phyloP scores from a whole-genome alignment of 2,329 filamentous ascomycete species.

The Ustulina deusta region DNA sequence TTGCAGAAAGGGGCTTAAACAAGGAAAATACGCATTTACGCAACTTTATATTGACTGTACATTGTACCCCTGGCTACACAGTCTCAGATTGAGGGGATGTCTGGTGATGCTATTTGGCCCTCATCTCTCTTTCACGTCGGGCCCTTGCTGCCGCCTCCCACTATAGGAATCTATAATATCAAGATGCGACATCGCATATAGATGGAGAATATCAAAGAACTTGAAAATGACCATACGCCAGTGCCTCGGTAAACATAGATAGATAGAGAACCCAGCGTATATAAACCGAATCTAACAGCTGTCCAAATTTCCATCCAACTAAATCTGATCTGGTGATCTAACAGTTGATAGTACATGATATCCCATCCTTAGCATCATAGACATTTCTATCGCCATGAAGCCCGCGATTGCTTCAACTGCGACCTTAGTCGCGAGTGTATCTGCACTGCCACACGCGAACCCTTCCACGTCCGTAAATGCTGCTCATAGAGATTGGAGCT shows the following conservation, averaged over 20 bases:
- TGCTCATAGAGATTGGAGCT: neutral
- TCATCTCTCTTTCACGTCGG: constrained; percentile 8
- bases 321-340: neutral
- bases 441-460: constrained; percentile 22
- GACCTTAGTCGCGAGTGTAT: constrained; percentile 11
- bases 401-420: constrained; percentile 19
- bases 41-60: neutral
- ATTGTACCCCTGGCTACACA: constrained; percentile 8
- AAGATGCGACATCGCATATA: constrained; percentile 29
- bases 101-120: neutral
- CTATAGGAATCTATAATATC: constrained; percentile 10
- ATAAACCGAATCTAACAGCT: constrained; percentile 2
- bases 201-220: neutral
- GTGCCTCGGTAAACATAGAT: neutral
- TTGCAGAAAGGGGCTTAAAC: constrained; percentile 4
- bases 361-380: neutral
- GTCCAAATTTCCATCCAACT: neutral
- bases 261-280: neutral
- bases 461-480: neutral
- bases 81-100: constrained; percentile 16
- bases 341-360: neutral
- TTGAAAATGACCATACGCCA: neutral
- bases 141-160: neutral
- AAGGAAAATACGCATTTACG: constrained; percentile 9
- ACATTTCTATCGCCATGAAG: constrained; percentile 31